Evolutionary conservation across 768 basidiomycete genomes (phyloP).

Genomic region (Cubamyces sp.): DNA sequence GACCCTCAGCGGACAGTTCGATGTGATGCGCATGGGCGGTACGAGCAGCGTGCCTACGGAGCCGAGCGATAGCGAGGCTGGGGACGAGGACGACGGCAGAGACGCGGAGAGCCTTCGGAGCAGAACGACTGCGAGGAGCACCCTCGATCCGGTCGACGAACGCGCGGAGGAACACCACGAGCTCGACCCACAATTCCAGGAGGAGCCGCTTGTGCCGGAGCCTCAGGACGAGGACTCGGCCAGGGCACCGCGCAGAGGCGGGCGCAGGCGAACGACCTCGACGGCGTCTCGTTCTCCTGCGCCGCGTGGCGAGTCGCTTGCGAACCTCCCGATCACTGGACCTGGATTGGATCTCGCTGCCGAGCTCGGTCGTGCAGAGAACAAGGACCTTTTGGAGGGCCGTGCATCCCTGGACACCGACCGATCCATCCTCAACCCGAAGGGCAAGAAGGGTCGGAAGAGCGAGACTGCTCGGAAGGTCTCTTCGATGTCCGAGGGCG

Average conservation of each 20-base stretch:
- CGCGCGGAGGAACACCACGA: constrained; percentile 55
- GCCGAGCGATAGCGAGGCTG: constrained; percentile 35
- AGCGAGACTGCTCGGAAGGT: constrained; percentile 38
- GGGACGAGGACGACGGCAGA: constrained; percentile 33
- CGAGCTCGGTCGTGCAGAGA: constrained; percentile 90
- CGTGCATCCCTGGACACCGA: constrained; percentile 55
- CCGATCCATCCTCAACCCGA: constrained; percentile 47
- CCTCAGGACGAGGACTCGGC: constrained; percentile 13
- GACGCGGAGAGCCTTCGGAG: constrained; percentile 53
- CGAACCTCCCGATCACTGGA: constrained; percentile 84
- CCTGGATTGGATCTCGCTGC: constrained; percentile 90
- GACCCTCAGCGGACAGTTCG: constrained; percentile 88
- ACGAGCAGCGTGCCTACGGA: constrained; percentile 50
- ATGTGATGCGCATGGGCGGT: constrained; percentile 55
- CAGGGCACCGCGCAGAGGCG: constrained; percentile 15
- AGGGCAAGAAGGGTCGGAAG: constrained; percentile 42
- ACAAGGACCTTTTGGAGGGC: constrained; percentile 75
- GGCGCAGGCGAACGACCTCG: constrained; percentile 26
- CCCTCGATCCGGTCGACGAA: constrained; percentile 52
- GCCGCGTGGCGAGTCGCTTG: constrained; percentile 78
- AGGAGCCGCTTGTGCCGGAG: constrained; percentile 28
- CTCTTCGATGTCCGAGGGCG: constrained; percentile 40
- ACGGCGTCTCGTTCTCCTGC: constrained; percentile 48
- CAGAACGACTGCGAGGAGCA: constrained; percentile 58
- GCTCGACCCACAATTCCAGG: constrained; percentile 46